phyloP scores from a whole-genome alignment of 192 early-diverging fungal genomes.

The Pilaira anomala region DNA sequence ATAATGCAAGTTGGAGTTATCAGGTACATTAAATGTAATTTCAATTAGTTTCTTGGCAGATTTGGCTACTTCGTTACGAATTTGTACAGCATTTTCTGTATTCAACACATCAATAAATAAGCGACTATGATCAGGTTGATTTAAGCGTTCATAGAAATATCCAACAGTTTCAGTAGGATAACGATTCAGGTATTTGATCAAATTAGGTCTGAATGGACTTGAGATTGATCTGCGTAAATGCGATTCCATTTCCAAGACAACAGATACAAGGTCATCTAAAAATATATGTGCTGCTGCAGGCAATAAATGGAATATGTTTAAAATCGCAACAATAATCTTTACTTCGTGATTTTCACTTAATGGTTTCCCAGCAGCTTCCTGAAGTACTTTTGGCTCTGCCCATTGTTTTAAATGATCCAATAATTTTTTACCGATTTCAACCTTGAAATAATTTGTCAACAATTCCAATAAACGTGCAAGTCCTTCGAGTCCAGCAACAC shows the following conservation, averaged over 20 bases:
- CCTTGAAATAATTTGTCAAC: conserved; percentile 97
- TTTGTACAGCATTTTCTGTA: conserved; percentile 47
- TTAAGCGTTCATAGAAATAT: conserved; percentile 78
- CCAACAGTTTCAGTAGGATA: conserved; percentile 82
- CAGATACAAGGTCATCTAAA: conserved; percentile 85
- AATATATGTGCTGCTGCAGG: conserved; percentile 90
- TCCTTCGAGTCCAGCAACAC: conserved; percentile 90
- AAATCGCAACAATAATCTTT: conserved; percentile 89
- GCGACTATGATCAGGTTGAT: conserved; percentile 53
- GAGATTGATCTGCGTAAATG: conserved; percentile 77
- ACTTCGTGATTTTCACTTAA: conserved; percentile 92
- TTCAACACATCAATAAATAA: conserved; percentile 64
- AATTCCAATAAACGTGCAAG: conserved; percentile 90
- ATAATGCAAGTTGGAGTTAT: conserved; percentile 43
- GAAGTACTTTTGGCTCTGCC: conserved; percentile 83
- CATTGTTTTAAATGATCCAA: conserved; percentile 93
- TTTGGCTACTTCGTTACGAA: conserved; percentile 66
- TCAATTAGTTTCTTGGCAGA: conserved; percentile 54
- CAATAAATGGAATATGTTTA: conserved; percentile 90
- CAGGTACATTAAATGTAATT: conserved; percentile 34
- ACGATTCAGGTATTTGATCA: conserved; percentile 88
- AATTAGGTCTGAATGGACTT: conserved; percentile 89
- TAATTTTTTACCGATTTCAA: conserved; percentile 97
- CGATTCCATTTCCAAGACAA: conserved; percentile 83
- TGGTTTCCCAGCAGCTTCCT: conserved; percentile 76